Base-by-base conservation (phyloP, 306 rosid genomes). In the Mimosa pudica region DNA sequence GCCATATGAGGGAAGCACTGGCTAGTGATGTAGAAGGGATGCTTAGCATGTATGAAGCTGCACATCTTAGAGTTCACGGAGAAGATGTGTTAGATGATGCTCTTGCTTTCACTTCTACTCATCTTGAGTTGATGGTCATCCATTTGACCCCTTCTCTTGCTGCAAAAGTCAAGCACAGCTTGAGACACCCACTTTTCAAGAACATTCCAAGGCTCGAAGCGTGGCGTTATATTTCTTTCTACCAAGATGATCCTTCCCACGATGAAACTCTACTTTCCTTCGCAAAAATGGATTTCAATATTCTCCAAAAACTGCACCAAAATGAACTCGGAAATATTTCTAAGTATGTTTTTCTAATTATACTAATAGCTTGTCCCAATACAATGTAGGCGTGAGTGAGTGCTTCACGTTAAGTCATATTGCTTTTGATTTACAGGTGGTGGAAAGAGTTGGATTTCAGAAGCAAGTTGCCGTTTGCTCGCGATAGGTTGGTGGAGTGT, bases 401-500 rank as follows among this genome's bases (percentile, higher is more conserved):
- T 38, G 5, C 42, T 38, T 38, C 13, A 54, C 9, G 24, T 14
- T 17, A 14, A 16, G 36, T 60, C 6, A 10, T 66, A 10, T 66
- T 11, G 49, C 17, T 17, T 11, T 7, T 52, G 24, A 46, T 8
- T 54, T 58, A 41, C 11, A 87, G 87, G 85, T 86, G 93, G 93
- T 84, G 87, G 89, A 85, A 84, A 24, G 73, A 87, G 0, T 54
- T 74, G 46, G 73, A 80, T 6, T 46, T 47, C 8, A 14, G 1
- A 17, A 71, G n/a, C 30, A 79, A 36, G 65, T 36, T 79, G 4
- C 84, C 90, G 1, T 85, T 83, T 58, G 69, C 77, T 13, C 84
- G 88, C 51, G 80, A 87, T n/a, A 82, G 93, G 52, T 20, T 83
- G 24, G 86, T 87, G 11, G 90, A 85, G 60, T 30, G 69, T 36